Conservation (phyloP, 257 asterid species). For the Catharanthus roseus region DNA sequence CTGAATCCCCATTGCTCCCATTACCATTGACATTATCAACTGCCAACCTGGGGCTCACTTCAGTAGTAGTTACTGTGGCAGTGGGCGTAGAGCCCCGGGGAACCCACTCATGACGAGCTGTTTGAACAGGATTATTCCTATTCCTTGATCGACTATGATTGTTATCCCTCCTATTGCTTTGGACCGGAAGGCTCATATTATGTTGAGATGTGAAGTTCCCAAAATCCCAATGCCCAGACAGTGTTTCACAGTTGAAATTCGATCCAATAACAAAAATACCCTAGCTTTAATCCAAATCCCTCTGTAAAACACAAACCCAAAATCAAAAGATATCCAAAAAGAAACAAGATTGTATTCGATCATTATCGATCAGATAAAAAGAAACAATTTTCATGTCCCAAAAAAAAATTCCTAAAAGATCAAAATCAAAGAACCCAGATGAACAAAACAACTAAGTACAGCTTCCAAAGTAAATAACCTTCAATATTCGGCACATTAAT, state of each 20-base stretch:
- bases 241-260: constrained; percentile 9
- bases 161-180: constrained; percentile 45
- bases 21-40: constrained; percentile 12
- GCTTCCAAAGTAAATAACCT: background rate
- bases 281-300: constrained; percentile 6
- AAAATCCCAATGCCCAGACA: constrained; percentile 24
- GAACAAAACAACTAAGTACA: background rate
- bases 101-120: constrained; percentile 76
- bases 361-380: background rate
- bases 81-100: constrained; percentile 48
- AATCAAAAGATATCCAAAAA: background rate
- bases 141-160: constrained; percentile 33
- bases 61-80: constrained; percentile 11
- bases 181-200: constrained; percentile 80
- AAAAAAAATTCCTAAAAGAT: background rate
- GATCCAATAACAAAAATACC: constrained; percentile 12
- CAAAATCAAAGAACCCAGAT: constrained; percentile 6
- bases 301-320: background rate
- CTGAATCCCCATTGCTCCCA: constrained; percentile 31
- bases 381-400: background rate
- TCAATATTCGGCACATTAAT: background rate
- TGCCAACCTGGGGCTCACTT: constrained; percentile 13
- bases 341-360: background rate
- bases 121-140: constrained; percentile 40
- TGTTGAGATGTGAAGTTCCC: constrained; percentile 24